These are phyloP conservation scores for Nannizziopsis arthrosporioides DNA, from an alignment of 2,329 filamentous ascomycete species.

Conservation along the genomic window DNA sequence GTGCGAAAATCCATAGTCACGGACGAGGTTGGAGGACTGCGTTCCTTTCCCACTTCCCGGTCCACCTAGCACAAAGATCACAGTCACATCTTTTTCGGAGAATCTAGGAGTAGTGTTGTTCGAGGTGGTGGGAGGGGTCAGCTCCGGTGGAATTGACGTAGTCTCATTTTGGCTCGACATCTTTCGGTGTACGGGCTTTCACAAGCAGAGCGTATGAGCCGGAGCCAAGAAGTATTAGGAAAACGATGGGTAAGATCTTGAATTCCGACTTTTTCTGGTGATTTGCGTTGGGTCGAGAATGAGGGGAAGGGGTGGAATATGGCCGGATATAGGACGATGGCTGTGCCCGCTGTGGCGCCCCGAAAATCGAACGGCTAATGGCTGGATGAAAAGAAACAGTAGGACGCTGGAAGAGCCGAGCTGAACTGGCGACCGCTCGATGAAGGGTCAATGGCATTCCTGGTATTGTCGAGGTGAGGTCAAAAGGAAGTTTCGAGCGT, in stretches of 20 bases:
- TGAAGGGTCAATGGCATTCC: slow-evolving; percentile 6
- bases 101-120: slow-evolving; percentile 58
- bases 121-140: slow-evolving; percentile 38
- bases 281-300: slow-evolving; percentile 9
- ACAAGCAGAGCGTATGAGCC: slow-evolving; percentile 43
- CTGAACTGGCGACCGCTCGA: slow-evolving; percentile 4
- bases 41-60: slow-evolving; percentile 95
- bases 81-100: slow-evolving; percentile 67
- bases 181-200: slow-evolving; percentile 32
- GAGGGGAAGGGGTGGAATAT: slow-evolving; percentile 9
- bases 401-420: slow-evolving; percentile 6
- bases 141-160: slow-evolving; percentile 18
- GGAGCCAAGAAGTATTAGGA: slow-evolving; percentile 38
- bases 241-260: slow-evolving; percentile 33
- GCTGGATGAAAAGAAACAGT: neutral
- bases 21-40: slow-evolving; percentile 79
- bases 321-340: neutral
- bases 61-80: slow-evolving; percentile 91
- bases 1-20: slow-evolving; percentile 82
- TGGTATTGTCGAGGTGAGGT: neutral
- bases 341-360: slow-evolving; percentile 1
- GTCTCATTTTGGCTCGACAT: slow-evolving; percentile 2
- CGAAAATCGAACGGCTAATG: neutral
- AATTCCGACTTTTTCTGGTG: slow-evolving; percentile 27
- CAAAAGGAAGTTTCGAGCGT: no score